Base-by-base conservation (phyloP, 257 asterid genomes). In the Ballota nigra region DNA sequence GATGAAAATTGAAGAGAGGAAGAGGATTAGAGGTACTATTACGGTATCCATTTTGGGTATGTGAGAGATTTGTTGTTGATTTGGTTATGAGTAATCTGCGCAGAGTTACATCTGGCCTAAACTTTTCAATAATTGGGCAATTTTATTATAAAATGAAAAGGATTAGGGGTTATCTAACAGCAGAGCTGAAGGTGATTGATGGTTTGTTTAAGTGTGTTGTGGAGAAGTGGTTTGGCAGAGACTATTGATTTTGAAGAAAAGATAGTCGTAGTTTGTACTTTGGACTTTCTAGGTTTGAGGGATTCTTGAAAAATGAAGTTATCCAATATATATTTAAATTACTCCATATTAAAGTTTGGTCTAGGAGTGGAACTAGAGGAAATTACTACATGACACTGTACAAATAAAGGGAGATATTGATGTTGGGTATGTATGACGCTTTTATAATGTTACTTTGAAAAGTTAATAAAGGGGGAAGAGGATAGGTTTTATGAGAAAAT, bases 31-130 rank as follows among this genome's bases (percentile, higher is more conserved):
- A 29, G 75, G 22, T 19, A n/a, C n/a, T n/a, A n/a, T n/a, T n/a
- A 8, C n/a, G 79, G 69, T 0, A 5, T 63, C 67, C 84, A 78
- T 78, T n/a, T n/a, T 63, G 15, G 20, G 31, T 47, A 20, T 72
- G n/a, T 19, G 28, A 15, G 13, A 3, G 23, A 0, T n/a, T n/a
- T n/a, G 13, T 22, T 26, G 18, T 6, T 43, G 10, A 2, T 34
- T 33, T n/a, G 45, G 10, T 22, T 69, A 15, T 34, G 60, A 33
- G 8, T 36, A n/a, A 40, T 16, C 19, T 61, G 45, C 26, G 18
- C 47, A 3, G 12, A 6, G 19, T 26, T 41, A 8, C 33, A 26
- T 24, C 2, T 53, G 22, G 66, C 47, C 28, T 31, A 6, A 45
- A 58, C 26, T 41, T 15, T 43, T 28, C 8, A 15, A 49, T 5